phyloP scores from a whole-genome alignment of 495 filamentous ascomycete species.

The Penicillium desertorum region DNA sequence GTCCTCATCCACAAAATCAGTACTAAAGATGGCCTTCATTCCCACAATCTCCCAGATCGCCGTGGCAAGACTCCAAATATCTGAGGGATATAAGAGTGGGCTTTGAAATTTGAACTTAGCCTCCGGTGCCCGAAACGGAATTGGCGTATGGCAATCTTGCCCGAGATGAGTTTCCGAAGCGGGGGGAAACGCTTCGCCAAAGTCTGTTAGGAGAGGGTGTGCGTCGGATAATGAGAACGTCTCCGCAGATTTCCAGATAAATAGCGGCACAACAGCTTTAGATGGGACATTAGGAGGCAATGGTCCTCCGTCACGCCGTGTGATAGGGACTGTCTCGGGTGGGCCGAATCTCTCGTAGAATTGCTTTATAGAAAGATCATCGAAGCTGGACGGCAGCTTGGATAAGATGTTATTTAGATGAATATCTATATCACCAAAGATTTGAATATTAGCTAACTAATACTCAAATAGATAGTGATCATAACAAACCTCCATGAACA shows the following conservation, averaged over 20 bases:
- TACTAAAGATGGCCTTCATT: slow-evolving; percentile 37
- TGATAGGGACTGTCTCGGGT: slow-evolving; percentile 21
- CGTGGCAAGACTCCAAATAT: slow-evolving; percentile 40
- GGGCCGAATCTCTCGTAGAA: slow-evolving; percentile 20
- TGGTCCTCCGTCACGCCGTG: slow-evolving; percentile 17
- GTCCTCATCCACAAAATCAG: slow-evolving; percentile 26
- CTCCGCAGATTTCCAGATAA: slow-evolving; percentile 32
- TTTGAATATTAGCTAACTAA: slow-evolving; percentile 3
- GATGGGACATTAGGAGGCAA: slow-evolving; percentile 25
- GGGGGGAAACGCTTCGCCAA: slow-evolving; percentile 38
- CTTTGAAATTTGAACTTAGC: slow-evolving; percentile 29
- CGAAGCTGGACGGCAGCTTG: slow-evolving; percentile 35
- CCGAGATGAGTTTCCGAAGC: slow-evolving; percentile 23
- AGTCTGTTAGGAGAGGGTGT: slow-evolving; percentile 31
- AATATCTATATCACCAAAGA: slow-evolving; percentile 29
- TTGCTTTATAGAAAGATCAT: slow-evolving; percentile 16
- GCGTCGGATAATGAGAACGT: slow-evolving; percentile 30
- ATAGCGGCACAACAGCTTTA: slow-evolving; percentile 31
- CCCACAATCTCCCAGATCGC: slow-evolving; percentile 41
- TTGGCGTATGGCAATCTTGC: slow-evolving; percentile 35
- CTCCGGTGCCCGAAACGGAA: slow-evolving; percentile 33
- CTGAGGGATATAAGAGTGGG: slow-evolving; percentile 31
- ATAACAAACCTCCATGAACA: slow-evolving; percentile 34
- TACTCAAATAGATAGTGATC: neutral
- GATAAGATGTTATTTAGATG: slow-evolving; percentile 40